phyloP scores from a whole-genome alignment of 2,329 filamentous ascomycete species.

The Beauveria bassiana region DNA sequence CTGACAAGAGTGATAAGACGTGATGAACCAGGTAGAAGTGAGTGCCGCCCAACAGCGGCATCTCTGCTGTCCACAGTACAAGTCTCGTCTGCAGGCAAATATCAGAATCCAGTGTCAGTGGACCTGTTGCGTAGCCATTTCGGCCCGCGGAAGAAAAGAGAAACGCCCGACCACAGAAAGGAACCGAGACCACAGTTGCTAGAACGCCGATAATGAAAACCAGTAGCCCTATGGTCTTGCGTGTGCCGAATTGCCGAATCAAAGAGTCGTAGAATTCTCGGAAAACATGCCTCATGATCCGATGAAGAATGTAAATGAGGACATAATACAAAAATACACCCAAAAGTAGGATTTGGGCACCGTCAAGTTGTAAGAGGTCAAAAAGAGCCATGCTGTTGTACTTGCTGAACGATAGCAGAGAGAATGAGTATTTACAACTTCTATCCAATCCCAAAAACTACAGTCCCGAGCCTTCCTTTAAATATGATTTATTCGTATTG shows the following conservation, averaged over 20 bases:
- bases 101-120: conserved; percentile 3
- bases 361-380: neutral
- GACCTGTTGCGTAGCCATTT: neutral
- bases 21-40: conserved; percentile 13
- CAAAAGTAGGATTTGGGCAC: neutral
- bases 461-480: too few species aligned
- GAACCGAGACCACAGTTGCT: conserved; percentile 5
- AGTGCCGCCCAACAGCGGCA: conserved; percentile 12
- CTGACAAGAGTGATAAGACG: conserved; percentile 10
- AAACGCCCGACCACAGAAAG: conserved; percentile 10
- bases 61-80: conserved; percentile 14
- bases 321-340: neutral
- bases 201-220: conserved; percentile 14
- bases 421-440: neutral
- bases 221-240: conserved; percentile 6
- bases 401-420: neutral
- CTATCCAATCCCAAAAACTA: too few species aligned
- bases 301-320: neutral
- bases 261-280: neutral
- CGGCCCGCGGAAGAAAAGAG: neutral
- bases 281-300: neutral
- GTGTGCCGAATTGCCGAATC: neutral
- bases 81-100: conserved; percentile 11
- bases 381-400: neutral
- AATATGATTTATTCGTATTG: too few species aligned